Percentiles rank a stretch among this genome's conserved stretches.
Evolutionary conservation across 306 rosid genomes (phyloP).

Genomic region (Nissolia schottii): DNA sequence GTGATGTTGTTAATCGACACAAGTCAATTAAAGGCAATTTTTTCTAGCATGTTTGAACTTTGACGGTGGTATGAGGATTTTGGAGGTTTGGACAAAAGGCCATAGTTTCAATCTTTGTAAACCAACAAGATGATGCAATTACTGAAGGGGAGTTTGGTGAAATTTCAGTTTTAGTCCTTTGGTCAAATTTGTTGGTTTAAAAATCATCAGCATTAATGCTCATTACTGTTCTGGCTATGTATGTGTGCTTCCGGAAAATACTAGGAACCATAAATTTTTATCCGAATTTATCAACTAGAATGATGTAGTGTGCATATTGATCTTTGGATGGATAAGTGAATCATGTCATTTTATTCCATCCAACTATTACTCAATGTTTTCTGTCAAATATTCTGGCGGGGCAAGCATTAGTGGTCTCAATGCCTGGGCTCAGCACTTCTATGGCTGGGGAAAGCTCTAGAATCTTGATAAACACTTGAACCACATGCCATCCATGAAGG

Average conservation of each 20-base stretch:
- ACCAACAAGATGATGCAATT: slow-evolving; percentile 4
- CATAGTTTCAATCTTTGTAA: background rate
- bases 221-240: background rate
- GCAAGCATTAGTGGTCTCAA: no score
- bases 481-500: slow-evolving; percentile 22
- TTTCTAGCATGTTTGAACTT: background rate
- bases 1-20: slow-evolving; percentile 6
- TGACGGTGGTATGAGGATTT: background rate
- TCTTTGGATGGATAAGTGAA: no score
- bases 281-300: no score
- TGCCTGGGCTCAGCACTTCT: background rate
- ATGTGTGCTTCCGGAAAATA: slow-evolving; percentile 17
- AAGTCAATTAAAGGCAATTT: slow-evolving; percentile 25
- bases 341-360: no score
- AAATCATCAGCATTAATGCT: slow-evolving; percentile 9
- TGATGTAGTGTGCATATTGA: no score
- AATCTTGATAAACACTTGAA: slow-evolving; percentile 49
- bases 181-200: slow-evolving; percentile 9
- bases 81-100: background rate
- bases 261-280: no score
- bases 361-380: no score
- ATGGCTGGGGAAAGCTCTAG: slow-evolving; percentile 30
- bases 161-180: background rate
- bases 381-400: no score
- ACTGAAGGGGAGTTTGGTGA: background rate